phyloP scores from a whole-genome alignment of 768 basidiomycete genomes.

The Collybiopsis confluens region DNA sequence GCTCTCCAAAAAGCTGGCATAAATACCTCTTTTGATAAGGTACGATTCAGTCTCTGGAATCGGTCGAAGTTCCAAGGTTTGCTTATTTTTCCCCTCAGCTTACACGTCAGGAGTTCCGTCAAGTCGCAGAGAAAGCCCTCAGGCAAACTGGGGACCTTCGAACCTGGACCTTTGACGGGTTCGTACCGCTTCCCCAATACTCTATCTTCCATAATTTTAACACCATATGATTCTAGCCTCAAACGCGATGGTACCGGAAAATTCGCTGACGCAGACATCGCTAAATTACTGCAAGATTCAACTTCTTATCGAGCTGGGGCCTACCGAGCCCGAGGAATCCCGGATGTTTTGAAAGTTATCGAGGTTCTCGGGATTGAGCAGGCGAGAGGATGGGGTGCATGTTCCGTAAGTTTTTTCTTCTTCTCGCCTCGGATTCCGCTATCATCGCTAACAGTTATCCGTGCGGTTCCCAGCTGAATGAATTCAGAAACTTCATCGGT shows the following conservation, averaged over 20 bases:
- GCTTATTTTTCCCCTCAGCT: background rate
- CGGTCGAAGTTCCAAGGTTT: background rate
- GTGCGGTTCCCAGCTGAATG: conserved; percentile 37
- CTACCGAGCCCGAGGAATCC: conserved; percentile 45
- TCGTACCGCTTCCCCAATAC: conserved; percentile 9
- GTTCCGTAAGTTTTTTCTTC: conserved; percentile 24
- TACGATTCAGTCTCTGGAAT: background rate
- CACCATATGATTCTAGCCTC: background rate
- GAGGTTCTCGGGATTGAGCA: conserved; percentile 57
- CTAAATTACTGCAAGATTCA: conserved; percentile 39
- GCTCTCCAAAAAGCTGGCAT: conserved; percentile 9
- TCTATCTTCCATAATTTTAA: conserved; percentile 9
- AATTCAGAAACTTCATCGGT: conserved; percentile 48
- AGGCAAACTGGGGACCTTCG: conserved; percentile 15
- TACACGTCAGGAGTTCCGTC: background rate
- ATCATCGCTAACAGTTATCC: background rate
- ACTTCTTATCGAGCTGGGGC: conserved; percentile 42
- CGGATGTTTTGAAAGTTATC: conserved; percentile 41
- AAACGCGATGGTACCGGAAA: conserved; percentile 22
- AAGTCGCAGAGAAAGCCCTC: background rate
- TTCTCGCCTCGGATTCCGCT: background rate
- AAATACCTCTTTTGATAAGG: background rate
- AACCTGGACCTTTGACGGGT: conserved; percentile 46
- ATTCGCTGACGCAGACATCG: conserved; percentile 52
- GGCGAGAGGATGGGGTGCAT: conserved; percentile 50